A percentile compares a stretch with the other conserved stretches of the same genome.
phyloP scores from a whole-genome alignment of 2,329 filamentous ascomycete genomes.

The Alternaria sp. region DNA sequence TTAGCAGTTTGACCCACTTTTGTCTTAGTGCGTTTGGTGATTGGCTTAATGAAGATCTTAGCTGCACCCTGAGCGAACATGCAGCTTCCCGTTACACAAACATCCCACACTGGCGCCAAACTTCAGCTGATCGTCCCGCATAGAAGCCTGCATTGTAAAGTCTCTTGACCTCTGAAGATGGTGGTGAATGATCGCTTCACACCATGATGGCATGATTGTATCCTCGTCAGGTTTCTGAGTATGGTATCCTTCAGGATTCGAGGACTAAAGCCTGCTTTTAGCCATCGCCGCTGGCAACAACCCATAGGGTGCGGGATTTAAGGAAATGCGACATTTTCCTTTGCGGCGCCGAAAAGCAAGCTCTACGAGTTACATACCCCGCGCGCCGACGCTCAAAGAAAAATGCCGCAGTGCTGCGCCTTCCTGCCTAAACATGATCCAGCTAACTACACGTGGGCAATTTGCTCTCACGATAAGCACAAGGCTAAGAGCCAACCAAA shows the following conservation, averaged over 20 bases:
- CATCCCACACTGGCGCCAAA: background rate
- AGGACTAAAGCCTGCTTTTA: background rate
- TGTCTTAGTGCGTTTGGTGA: background rate
- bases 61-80: background rate
- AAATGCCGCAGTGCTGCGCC: slow-evolving; percentile 22
- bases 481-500: slow-evolving; percentile 29
- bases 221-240: background rate
- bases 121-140: background rate
- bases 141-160: background rate
- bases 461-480: slow-evolving; percentile 31
- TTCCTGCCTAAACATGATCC: slow-evolving; percentile 21
- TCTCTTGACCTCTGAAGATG: background rate
- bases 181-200: background rate
- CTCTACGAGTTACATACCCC: background rate
- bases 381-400: slow-evolving; percentile 1
- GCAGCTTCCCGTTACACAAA: slow-evolving; percentile 2
- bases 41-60: background rate
- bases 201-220: background rate
- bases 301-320: background rate
- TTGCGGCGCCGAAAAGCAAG: slow-evolving; percentile 1
- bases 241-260: background rate
- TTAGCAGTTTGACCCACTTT: background rate
- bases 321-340: background rate
- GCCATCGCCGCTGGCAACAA: background rate
- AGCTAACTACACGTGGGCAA: slow-evolving; percentile 22